Evolutionary conservation across 805 yeast genomes (phyloP).

Genomic region (Hanseniaspora taiwanica): DNA sequence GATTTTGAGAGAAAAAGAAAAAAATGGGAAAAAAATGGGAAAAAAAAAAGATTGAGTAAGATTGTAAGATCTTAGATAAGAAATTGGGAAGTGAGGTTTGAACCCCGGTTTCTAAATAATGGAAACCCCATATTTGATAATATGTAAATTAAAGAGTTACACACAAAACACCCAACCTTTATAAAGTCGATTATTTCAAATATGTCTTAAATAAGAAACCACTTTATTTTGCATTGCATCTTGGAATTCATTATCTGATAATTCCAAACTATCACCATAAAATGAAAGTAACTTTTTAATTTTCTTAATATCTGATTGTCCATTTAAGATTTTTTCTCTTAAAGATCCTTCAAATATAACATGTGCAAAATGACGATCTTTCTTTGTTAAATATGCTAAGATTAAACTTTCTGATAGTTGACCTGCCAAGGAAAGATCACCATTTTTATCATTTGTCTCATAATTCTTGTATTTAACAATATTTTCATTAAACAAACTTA

Average conservation of each 20-base stretch:
- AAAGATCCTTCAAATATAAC: conserved; percentile 36
- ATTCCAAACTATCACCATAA: conserved; percentile 38
- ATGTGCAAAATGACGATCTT: conserved; percentile 42
- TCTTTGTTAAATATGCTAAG: conserved; percentile 28
- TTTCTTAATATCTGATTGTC: conserved; percentile 28
- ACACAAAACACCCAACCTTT: too few species aligned
- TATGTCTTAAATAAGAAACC: not conserved
- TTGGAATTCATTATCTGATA: conserved; percentile 24
- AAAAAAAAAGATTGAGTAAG: too few species aligned
- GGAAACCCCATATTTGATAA: too few species aligned
- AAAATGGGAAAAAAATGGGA: too few species aligned
- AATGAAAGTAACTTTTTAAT: conserved; percentile 32
- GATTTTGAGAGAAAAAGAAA: too few species aligned
- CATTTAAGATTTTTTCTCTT: conserved; percentile 24
- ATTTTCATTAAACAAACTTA: conserved; percentile 34
- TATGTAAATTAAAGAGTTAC: too few species aligned
- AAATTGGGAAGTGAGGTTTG: too few species aligned
- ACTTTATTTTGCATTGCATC: conserved; percentile 8
- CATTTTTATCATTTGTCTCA: conserved; percentile 18
- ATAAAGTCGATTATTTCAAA: too few species aligned
- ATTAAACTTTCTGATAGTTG: conserved; percentile 34
- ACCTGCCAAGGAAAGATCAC: conserved; percentile 27
- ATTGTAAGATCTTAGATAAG: too few species aligned
- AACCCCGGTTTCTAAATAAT: too few species aligned
- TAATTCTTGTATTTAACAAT: conserved; percentile 26